These are phyloP conservation scores for Solanum medicagineum DNA, from an alignment of 257 asterid species.

Conservation along the genomic window DNA sequence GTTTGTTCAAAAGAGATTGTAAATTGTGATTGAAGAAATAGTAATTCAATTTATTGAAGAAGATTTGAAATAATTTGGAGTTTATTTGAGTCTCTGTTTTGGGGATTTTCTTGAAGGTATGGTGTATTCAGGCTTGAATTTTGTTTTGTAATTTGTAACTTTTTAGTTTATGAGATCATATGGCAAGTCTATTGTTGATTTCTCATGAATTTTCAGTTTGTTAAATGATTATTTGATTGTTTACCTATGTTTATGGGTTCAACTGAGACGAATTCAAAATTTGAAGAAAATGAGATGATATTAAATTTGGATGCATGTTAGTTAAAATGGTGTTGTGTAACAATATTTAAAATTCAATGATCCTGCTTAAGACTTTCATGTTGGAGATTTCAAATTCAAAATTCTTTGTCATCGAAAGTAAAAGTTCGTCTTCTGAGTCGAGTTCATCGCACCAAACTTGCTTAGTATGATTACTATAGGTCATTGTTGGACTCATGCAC, in stretches of 20 bases:
- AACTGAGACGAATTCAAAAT: neutral
- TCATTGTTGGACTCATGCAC: neutral
- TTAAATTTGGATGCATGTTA: neutral
- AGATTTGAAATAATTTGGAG: neutral
- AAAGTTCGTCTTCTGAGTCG: too few species aligned
- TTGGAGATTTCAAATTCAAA: too few species aligned
- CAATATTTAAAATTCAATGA: neutral
- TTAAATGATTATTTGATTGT: neutral
- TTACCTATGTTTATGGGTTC: neutral
- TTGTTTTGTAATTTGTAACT: neutral
- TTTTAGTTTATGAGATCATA: neutral
- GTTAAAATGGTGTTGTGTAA: neutral
- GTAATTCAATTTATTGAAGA: neutral
- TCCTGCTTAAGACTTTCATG: too few species aligned
- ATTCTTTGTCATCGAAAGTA: too few species aligned
- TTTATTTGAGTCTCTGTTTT: neutral
- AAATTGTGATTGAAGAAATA: neutral
- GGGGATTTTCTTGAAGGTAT: neutral
- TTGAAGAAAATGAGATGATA: neutral
- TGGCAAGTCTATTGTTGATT: neutral
- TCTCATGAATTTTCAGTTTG: neutral
- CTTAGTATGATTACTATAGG: too few species aligned
- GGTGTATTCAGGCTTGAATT: neutral
- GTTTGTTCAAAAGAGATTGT: neutral
- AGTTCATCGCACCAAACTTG: too few species aligned